Evolutionary conservation across 768 basidiomycete species (phyloP).

Genomic region (Butyriboletus loyo): DNA sequence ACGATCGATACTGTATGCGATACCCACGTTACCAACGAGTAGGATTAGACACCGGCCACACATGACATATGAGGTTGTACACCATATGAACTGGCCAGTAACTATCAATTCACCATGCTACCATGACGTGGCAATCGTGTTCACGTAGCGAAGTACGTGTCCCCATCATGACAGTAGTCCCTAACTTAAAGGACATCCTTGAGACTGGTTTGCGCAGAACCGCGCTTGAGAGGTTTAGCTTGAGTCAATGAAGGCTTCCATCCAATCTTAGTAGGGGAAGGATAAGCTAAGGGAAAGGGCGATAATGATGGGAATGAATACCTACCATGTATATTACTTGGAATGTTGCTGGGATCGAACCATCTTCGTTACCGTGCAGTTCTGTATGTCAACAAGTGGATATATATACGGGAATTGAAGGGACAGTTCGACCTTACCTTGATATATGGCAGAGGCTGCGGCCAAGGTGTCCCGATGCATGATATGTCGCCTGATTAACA

Average conservation of each 20-base stretch:
- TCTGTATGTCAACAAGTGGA: conserved; percentile 43
- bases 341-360: conserved; percentile 89
- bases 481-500: conserved; percentile 50
- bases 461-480: conserved; percentile 83
- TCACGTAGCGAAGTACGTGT: not conserved
- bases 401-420: not conserved
- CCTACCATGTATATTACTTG: conserved; percentile 91
- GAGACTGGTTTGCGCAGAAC: conserved; percentile 57
- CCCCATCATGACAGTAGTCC: not conserved
- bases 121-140: too few relatives aligned
- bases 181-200: conserved; percentile 51
- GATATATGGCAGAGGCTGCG: conserved; percentile 92
- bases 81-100: not conserved
- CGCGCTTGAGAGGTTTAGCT: conserved; percentile 62
- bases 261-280: conserved; percentile 55
- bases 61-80: not conserved
- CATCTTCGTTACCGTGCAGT: conserved; percentile 80
- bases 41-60: not conserved
- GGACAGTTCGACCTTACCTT: conserved; percentile 48
- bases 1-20: not conserved
- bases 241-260: conserved; percentile 76
- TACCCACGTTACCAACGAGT: not conserved
- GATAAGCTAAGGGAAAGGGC: not conserved
- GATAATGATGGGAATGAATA: not conserved
- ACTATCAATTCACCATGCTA: not conserved